Evolutionary conservation across 2,329 filamentous ascomycete genomes (phyloP).

Genomic region (Tothia fuscella): DNA sequence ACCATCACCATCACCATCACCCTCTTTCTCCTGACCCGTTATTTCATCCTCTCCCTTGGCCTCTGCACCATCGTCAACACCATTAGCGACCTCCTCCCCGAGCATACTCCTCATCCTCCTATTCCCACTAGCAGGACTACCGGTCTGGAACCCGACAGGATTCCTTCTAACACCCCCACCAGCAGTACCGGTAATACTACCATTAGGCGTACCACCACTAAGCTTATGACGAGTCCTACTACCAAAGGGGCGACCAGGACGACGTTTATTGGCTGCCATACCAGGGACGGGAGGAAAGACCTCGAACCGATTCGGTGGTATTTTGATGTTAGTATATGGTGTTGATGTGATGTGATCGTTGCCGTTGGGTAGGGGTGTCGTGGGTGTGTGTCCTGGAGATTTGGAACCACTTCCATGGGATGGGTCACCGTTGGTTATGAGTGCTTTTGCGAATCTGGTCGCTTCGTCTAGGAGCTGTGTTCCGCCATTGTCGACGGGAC

Average conservation of each 20-base stretch:
- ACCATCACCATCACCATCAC: constrained; percentile 12
- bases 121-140: constrained; percentile 3
- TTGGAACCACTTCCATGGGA: constrained; percentile 1
- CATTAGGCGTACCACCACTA: constrained; percentile 1
- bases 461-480: constrained; percentile 2
- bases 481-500: background rate
- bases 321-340: constrained; percentile 22
- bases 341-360: constrained; percentile 9
- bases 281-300: constrained; percentile 60
- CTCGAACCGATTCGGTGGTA: constrained; percentile 62
- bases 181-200: background rate
- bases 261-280: constrained; percentile 22
- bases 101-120: constrained; percentile 9
- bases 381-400: constrained; percentile 6
- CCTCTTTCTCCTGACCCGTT: background rate
- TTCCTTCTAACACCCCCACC: background rate
- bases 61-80: constrained; percentile 15
- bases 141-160: background rate
- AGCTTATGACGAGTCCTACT: constrained; percentile 1
- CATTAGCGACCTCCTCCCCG: constrained; percentile 19
- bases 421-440: too few relatives aligned
- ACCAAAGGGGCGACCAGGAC: constrained; percentile 7
- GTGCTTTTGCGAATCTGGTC: constrained; percentile 4
- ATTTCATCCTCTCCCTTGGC: constrained; percentile 16
- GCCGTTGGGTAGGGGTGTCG: constrained; percentile 9